Evolutionary conservation across 257 asterid species (phyloP).

Genomic region (Solanum peruvianum): DNA sequence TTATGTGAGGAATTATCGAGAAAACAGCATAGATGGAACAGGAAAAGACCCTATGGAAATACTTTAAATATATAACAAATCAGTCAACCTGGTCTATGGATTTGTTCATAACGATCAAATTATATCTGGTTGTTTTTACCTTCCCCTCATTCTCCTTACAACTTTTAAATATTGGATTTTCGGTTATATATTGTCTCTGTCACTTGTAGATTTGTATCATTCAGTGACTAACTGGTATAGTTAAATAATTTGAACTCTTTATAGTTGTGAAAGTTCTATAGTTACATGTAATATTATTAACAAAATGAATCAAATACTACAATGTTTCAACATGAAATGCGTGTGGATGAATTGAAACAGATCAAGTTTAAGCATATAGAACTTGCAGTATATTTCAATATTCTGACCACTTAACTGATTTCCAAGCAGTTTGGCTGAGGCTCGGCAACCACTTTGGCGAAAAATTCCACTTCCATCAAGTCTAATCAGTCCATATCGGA

Average conservation of each 20-base stretch:
- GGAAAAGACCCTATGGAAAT: background rate
- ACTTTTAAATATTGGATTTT: background rate
- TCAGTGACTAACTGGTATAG: background rate
- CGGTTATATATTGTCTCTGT: background rate
- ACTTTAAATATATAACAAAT: background rate
- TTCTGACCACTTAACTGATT: background rate
- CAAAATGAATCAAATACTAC: background rate
- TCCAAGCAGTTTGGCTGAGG: slow-evolving; percentile 58
- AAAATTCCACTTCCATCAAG: slow-evolving; percentile 73
- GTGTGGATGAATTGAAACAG: background rate
- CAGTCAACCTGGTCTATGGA: background rate
- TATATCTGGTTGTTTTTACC: background rate
- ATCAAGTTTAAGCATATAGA: background rate
- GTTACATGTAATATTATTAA: background rate
- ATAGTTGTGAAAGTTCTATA: background rate
- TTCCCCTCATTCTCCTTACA: background rate
- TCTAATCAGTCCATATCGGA: slow-evolving; percentile 65
- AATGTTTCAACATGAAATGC: background rate
- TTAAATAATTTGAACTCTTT: background rate
- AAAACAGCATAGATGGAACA: background rate
- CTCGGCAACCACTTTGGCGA: slow-evolving; percentile 81
- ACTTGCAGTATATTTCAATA: background rate
- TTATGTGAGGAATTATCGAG: background rate
- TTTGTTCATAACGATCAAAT: background rate
- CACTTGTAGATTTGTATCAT: background rate